Conservation (phyloP, 73 alveolate genomes). For the Paramecium sexaurelia region DNA sequence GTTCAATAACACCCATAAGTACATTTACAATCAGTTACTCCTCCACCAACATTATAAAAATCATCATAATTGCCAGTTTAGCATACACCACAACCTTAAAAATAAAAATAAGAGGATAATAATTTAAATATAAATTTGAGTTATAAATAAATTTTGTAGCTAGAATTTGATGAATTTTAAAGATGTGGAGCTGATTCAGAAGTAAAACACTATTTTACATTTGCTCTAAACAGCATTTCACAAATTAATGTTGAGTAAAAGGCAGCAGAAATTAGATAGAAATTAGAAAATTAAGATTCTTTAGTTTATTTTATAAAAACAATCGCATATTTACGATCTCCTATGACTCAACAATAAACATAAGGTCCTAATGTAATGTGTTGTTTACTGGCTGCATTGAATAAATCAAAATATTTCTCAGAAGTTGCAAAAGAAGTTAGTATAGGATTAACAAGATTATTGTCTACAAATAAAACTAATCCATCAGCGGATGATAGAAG, state of each 20-base stretch:
- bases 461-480: not conserved
- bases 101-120: not conserved
- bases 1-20: not conserved
- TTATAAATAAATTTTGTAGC: not conserved
- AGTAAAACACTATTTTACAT: not conserved
- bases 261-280: slow-evolving; percentile 26
- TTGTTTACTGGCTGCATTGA: not conserved
- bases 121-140: not conserved
- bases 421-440: slow-evolving; percentile 43
- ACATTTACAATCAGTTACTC: slow-evolving; percentile 43
- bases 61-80: not conserved
- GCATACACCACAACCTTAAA: slow-evolving; percentile 41
- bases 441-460: slow-evolving; percentile 3
- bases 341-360: slow-evolving; percentile 3
- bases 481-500: slow-evolving; percentile 68
- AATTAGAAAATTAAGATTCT: slow-evolving; percentile 33
- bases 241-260: not conserved
- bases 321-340: slow-evolving; percentile 20
- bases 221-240: slow-evolving; percentile 35
- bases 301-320: slow-evolving; percentile 50
- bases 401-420: slow-evolving; percentile 49
- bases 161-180: not conserved
- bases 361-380: not conserved
- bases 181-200: not conserved
- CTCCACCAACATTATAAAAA: slow-evolving; percentile 22